Percentiles rank a stretch among this genome's conserved stretches.
These are phyloP conservation scores for Endocladia muricata DNA, from an alignment of 31 red algal genomes.

Conservation along the genomic window DNA sequence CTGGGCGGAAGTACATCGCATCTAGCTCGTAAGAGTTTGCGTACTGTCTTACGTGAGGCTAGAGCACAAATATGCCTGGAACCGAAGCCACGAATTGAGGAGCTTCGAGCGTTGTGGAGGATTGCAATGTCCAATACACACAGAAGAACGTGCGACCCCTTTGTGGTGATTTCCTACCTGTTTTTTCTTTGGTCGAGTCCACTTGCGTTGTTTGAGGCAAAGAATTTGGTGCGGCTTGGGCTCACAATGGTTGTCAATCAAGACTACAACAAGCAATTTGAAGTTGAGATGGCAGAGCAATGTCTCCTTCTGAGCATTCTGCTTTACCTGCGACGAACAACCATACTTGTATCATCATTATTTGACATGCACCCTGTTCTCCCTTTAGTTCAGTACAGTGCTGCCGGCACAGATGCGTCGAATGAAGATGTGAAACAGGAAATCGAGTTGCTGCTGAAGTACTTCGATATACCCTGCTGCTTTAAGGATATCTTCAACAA, in stretches of 20 bases:
- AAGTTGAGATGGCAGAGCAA: neutral
- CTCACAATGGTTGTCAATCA: neutral
- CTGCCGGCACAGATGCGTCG: neutral
- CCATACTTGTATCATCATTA: conserved; percentile 9
- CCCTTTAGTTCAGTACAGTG: neutral
- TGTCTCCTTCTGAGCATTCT: neutral
- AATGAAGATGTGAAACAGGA: neutral
- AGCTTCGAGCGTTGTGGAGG: conserved; percentile 25
- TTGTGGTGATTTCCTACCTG: conserved; percentile 34
- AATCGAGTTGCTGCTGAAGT: neutral
- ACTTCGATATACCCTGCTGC: neutral
- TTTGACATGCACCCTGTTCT: neutral
- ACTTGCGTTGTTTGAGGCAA: conserved; percentile 8
- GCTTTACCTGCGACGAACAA: conserved; percentile 25
- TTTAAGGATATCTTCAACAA: neutral
- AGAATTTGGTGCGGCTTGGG: conserved; percentile 19
- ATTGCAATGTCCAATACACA: neutral
- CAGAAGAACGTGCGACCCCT: conserved; percentile 4
- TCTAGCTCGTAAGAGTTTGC: conserved; percentile 14
- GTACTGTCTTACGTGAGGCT: conserved; percentile 14
- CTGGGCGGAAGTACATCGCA: conserved; percentile 13
- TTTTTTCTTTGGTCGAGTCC: conserved; percentile 38
- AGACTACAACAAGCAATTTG: neutral
- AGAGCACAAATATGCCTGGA: conserved; percentile 19
- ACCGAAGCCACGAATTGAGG: conserved; percentile 5